These are phyloP conservation scores for Penicillium sclerotiorum DNA, from an alignment of 2,329 filamentous ascomycete genomes.

Conservation along the genomic window DNA sequence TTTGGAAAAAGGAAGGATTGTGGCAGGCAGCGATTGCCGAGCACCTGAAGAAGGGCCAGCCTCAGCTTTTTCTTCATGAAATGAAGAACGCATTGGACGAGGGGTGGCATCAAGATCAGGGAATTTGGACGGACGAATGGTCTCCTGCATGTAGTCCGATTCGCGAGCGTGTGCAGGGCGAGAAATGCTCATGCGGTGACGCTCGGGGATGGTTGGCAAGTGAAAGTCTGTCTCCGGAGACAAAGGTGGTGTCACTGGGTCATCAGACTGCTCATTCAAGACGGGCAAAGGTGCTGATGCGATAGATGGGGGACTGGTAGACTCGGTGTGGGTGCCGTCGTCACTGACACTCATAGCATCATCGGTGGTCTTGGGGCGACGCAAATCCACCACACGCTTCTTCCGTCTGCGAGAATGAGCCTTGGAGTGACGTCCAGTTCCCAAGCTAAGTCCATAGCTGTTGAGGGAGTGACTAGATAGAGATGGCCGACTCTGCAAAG, in stretches of 20 bases:
- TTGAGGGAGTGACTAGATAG: constrained; percentile 39
- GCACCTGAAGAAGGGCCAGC: constrained; percentile 27
- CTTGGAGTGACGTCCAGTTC: constrained; percentile 47
- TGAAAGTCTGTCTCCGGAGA: constrained; percentile 45
- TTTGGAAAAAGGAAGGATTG: constrained; percentile 39
- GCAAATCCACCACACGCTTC: constrained; percentile 53
- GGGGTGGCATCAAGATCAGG: constrained; percentile 39
- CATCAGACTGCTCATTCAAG: constrained; percentile 62
- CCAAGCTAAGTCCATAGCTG: constrained; percentile 43
- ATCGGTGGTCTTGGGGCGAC: constrained; percentile 44
- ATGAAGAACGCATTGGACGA: constrained; percentile 24
- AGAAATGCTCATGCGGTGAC: constrained; percentile 34
- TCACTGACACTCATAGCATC: constrained; percentile 47
- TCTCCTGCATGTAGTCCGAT: constrained; percentile 29
- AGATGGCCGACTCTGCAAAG: constrained; percentile 62
- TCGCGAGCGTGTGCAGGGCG: constrained; percentile 28
- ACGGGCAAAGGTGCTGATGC: constrained; percentile 59
- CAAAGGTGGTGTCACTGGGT: constrained; percentile 56
- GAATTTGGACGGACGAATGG: constrained; percentile 19
- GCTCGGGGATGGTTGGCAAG: constrained; percentile 39
- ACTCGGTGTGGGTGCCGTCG: constrained; percentile 45
- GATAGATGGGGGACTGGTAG: constrained; percentile 48
- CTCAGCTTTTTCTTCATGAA: constrained; percentile 33
- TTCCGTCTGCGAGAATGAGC: constrained; percentile 48
- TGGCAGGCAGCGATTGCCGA: constrained; percentile 34